Evolutionary conservation across 1,284 basidiomycete genomes (phyloP), one percentile per base, ranked within the genome.

Genomic region (Papiliotrema flavescens): DNA sequence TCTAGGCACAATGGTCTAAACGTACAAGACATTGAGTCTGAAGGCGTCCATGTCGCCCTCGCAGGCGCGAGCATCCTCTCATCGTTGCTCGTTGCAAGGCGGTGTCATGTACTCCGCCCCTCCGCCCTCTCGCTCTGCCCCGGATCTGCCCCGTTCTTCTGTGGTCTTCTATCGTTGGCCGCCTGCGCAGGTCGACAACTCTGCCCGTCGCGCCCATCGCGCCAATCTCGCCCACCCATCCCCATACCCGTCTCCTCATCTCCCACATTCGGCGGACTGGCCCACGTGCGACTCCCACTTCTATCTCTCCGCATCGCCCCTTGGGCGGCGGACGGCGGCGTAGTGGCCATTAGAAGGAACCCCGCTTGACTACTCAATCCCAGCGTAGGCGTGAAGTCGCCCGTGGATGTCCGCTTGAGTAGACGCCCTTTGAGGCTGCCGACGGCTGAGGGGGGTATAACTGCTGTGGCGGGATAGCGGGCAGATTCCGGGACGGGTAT

Each of bases 311-410:
- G 13, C n/a, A 17, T 14, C 3, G 42, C 14, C 7, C 14, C 15
- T 8, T n/a, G n/a, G 8, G 13, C 24, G 7, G 47, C 23, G 11
- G 37, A n/a, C 2, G 70, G 69, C 22, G 72, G 72, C 1, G 71
- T 66, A 4, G 70, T 68, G n/a, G 70, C 71, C 49, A 73, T 52
- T 20, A 74, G 55, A 39, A 73, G 55, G 14, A 74, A 61, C 2
- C 71, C 69, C 11, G 66, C 71, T 47, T 73, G 72, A 47, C 60
- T 65, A 28, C 60, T 62, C 43, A 71, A 40, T 11, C 64, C 65
- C 2, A 69, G 57, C 13, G 59, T 60, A 2, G 59, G 58, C 2
- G 57, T 47, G 15, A 69, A 56, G 41, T 69, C 66, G 15, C 54
- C 49, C 14, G 59, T 62, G 2, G 66, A 65, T 7, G 61, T 51